phyloP scores from a whole-genome alignment of 2,329 filamentous ascomycete genomes.

The Sporothrix pallida region DNA sequence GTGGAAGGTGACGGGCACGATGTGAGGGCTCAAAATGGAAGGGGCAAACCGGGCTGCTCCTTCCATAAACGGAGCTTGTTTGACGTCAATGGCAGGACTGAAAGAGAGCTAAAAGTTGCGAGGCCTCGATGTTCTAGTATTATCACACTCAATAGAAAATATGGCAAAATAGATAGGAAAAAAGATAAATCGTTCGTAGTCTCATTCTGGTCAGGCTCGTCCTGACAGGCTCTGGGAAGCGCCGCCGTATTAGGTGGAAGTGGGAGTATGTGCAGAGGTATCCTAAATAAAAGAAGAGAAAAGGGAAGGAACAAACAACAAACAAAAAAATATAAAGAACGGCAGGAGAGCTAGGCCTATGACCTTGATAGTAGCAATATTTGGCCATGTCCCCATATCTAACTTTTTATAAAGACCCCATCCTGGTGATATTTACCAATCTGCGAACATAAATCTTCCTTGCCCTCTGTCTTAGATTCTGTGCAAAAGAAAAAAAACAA shows the following conservation, averaged over 20 bases:
- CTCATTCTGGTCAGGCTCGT: constrained; percentile 4
- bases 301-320: neutral
- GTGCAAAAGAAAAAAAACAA: neutral
- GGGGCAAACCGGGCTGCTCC: constrained; percentile 16
- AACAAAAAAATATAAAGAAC: neutral
- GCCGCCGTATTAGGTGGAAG: neutral
- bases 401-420: constrained; percentile 13
- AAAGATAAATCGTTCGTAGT: constrained; percentile 2
- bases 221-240: neutral
- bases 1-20: neutral
- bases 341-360: neutral
- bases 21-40: neutral
- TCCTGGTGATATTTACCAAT: neutral
- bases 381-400: neutral
- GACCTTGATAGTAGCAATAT: neutral
- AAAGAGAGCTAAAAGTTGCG: too few relatives aligned
- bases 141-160: too few relatives aligned
- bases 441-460: neutral
- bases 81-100: neutral
- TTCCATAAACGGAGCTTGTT: neutral
- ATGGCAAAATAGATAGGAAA: neutral
- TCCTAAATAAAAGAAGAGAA: neutral
- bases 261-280: neutral
- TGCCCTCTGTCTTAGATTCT: constrained; percentile 15
- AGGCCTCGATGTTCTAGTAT: too few relatives aligned